Evolutionary conservation across 1,284 basidiomycete species (phyloP), one percentile per base, ranked within the genome.

Genomic region (Puccinia triticina): DNA sequence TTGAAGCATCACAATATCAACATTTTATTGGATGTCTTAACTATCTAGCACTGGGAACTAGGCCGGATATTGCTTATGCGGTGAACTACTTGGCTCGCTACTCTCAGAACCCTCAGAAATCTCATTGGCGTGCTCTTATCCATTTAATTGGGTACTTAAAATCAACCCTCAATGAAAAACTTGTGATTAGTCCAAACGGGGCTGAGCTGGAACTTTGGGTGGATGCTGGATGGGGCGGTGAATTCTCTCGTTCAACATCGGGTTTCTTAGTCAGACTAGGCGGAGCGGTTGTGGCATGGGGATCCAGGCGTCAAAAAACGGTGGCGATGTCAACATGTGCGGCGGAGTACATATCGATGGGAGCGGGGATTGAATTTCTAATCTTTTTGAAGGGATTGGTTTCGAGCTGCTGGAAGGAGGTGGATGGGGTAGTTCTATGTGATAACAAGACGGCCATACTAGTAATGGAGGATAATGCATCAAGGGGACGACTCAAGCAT

Each of bases 21-120:
- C 40, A 37, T 40, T 40, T 67, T 18, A 67, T 67, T 40, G 73
- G 73, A 5, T 76, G 46, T 18, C 73, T 76, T 29, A 76, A 59
- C 34, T 76, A 76, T 40, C 21, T 76, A 34, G 73, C 48, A 2
- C n/a, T 55, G 3, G 73, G 53, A 11, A 76, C 73, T 29, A 1
- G 73, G 34, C 73, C 73, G 4, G 73, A 76, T 55, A 55, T 76
- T 5, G 59, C 73, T 29, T 76, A 37, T 55, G 34, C 50, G 7
- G 73, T 76, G 2, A 76, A 76, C 23, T 67, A 67, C 64, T 67
- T 67, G n/a, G 64, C 64, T 3, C 21, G 64, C 8, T 67, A 67
- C 29, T 40, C 37, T 67, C 34, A 67, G 21, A 67, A 67, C 40
- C 64, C 64, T 21, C 37, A 46, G 29, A 40, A 40, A 8, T 21